Evolutionary conservation across 768 basidiomycete genomes (phyloP).

Genomic region (Mycena metata): DNA sequence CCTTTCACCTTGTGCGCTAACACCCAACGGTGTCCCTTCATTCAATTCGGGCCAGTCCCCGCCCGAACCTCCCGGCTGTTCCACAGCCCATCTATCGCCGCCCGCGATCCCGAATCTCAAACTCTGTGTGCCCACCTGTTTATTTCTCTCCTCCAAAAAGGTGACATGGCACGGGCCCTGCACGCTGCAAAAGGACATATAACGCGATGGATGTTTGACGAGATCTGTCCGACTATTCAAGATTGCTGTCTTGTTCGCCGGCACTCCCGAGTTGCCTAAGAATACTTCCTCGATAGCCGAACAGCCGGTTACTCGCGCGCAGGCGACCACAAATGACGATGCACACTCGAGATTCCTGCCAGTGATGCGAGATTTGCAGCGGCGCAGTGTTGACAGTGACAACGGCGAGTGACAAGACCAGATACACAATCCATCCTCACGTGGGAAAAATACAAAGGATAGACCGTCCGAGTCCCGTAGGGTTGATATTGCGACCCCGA

Average conservation of each 20-base stretch:
- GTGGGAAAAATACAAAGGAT: conserved; percentile 4
- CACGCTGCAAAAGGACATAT: conserved; percentile 29
- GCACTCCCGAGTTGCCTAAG: conserved; percentile 14
- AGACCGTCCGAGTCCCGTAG: neutral
- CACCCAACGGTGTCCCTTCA: neutral
- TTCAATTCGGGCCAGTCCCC: neutral
- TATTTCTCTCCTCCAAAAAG: conserved; percentile 17
- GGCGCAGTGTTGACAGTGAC: neutral
- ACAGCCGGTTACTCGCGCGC: neutral
- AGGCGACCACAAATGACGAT: neutral
- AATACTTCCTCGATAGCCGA: neutral
- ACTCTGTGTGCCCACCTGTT: neutral
- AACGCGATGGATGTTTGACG: conserved; percentile 4
- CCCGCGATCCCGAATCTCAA: neutral
- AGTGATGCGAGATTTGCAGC: conserved; percentile 1
- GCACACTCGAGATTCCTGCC: neutral
- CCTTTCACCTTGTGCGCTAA: neutral
- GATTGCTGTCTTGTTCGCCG: conserved; percentile 27
- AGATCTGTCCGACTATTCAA: conserved; percentile 21
- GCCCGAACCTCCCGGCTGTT: neutral
- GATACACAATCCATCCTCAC: neutral
- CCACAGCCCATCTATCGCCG: neutral
- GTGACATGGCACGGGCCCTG: conserved; percentile 28
- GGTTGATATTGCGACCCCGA: neutral
- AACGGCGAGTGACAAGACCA: neutral